Evolutionary conservation across 306 rosid species (phyloP).

Genomic region (Gastrolobium villosum): DNA sequence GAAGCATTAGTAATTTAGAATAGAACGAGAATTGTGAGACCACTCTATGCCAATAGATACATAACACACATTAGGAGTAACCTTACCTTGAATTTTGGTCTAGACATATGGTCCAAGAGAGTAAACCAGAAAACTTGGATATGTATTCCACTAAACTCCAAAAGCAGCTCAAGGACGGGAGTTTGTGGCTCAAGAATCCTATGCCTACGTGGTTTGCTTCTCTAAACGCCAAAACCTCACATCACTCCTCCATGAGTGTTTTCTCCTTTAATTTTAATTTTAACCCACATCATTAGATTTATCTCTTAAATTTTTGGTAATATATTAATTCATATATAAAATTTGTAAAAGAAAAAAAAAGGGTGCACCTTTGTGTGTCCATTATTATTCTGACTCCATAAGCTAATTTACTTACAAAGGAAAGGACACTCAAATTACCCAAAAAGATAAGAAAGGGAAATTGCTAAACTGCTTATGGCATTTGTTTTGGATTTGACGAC

Average conservation of each 20-base stretch:
- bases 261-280: conserved; percentile 26
- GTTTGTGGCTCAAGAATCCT: conserved; percentile 71
- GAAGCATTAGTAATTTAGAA: conserved; percentile 21
- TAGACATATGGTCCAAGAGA: conserved; percentile 9
- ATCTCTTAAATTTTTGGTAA: neutral
- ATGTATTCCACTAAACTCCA: conserved; percentile 46
- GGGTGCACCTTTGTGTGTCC: neutral
- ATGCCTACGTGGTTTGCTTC: conserved; percentile 35
- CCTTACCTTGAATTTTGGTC: conserved; percentile 31
- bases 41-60: conserved; percentile 15
- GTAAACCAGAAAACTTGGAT: conserved; percentile 26
- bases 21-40: conserved; percentile 19
- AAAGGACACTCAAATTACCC: conserved; percentile 25
- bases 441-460: conserved; percentile 28
- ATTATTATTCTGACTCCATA: neutral
- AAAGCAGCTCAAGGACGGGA: conserved; percentile 35
- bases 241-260: conserved; percentile 23
- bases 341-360: too few species aligned
- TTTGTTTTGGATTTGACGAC: conserved; percentile 47
- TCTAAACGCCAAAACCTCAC: conserved; percentile 42
- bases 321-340: neutral
- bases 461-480: conserved; percentile 30
- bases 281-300: conserved; percentile 11
- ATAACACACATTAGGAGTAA: conserved; percentile 30
- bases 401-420: neutral